Evolutionary conservation across 2,329 filamentous ascomycete species (phyloP).

Genomic region (Thielaviopsis musarum): DNA sequence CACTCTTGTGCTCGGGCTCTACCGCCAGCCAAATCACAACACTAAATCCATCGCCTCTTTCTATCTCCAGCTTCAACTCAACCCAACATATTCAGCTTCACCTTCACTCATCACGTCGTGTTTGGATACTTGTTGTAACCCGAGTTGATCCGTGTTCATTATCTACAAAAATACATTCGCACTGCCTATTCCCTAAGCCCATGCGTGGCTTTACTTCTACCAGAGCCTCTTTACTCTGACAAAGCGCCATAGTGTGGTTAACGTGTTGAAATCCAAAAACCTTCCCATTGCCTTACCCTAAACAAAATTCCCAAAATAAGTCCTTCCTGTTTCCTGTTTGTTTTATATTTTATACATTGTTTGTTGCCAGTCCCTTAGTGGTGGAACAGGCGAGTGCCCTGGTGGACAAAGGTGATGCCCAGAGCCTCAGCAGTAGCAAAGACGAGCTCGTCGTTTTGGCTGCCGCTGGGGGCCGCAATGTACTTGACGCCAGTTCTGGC

Average conservation of each 20-base stretch:
- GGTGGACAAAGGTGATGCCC: conserved; percentile 87
- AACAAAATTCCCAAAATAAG: conserved; percentile 3
- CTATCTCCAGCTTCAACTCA: background rate
- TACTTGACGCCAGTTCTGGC: conserved; percentile 84
- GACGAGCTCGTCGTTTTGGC: conserved; percentile 66
- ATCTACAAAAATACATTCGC: conserved; percentile 2
- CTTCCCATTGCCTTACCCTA: background rate
- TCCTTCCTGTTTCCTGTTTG: background rate
- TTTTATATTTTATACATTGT: background rate
- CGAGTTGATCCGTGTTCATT: conserved; percentile 8
- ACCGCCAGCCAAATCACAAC: background rate
- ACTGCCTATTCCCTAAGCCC: background rate
- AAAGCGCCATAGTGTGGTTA: conserved; percentile 1
- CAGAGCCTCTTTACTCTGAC: too few species aligned
- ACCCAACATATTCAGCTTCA: background rate
- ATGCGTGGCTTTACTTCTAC: background rate
- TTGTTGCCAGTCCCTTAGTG: conserved; percentile 38
- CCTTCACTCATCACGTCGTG: background rate
- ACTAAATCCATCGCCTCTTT: background rate
- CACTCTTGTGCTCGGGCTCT: background rate
- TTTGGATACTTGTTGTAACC: background rate
- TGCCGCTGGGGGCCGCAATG: conserved; percentile 82
- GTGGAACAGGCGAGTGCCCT: conserved; percentile 86
- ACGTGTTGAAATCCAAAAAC: conserved; percentile 7
- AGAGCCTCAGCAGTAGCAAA: conserved; percentile 84